Evolutionary conservation across 164 flowering plant species (phyloP), one percentile per base, ranked within the genome.

Genomic region (Tetracentron sinense): DNA sequence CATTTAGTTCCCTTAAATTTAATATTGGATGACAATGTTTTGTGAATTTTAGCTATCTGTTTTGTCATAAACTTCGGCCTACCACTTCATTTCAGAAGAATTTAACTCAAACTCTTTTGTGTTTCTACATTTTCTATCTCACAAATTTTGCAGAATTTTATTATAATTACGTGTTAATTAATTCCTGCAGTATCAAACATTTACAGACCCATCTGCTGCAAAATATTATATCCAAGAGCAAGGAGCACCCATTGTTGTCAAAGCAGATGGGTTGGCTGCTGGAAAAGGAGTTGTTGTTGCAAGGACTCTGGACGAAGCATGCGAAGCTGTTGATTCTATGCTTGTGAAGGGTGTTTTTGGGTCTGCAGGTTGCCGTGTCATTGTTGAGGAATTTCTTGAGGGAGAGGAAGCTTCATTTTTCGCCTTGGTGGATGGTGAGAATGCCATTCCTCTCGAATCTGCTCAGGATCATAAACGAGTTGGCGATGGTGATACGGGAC

Each of bases 391-490:
- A 69, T 94, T 69, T 69, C 76, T 90, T 54, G 96, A 90, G 77
- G 98, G 98, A 56, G 98, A 90, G 53, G 98, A 90, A 76, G 98
- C 91, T 69, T 94, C 98, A 8, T 94, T 94, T 65, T 94, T 94
- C 69, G 97, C 98, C n/a, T 46, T 94, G 44, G 98, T 94, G 70
- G 98, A 94, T 77, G 98, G 98, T 52, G 88, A 85, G 74, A 85
- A 84, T 78, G 96, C 97, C 8, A 62, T 94, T 52, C 90, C 98
- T 57, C 75, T 90, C 26, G 97, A 94, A 75, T 94, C 98, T 67
- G 98, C 96, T 54, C 98, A 94, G 69, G 98, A 94, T 71, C 95
- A 94, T 69, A 94, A 94, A 77, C 81, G 93, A 53, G 97, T 94
- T 49, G 97, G 98, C 31, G 97, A 94, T 82, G 95, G 97, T 59